Evolutionary conservation across 352 stramenopile genomes (phyloP).

Genomic region (Phytophthora melonis): DNA sequence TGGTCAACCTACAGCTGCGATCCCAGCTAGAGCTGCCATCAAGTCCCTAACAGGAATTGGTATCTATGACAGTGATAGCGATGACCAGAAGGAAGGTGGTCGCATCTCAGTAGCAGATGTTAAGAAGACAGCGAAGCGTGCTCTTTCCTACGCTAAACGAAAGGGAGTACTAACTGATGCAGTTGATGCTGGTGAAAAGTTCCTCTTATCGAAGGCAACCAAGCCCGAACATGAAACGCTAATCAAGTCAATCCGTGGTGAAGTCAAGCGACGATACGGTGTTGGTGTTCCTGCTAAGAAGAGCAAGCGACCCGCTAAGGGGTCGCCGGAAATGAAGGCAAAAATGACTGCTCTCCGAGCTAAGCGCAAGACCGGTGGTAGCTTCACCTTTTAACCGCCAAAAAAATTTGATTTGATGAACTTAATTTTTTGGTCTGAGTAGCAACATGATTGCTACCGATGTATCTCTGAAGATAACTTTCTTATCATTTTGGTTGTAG

Average conservation of each 20-base stretch:
- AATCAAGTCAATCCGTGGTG: constrained; percentile 3
- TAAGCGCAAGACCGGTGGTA: too few relatives aligned
- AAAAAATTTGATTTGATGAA: neutral
- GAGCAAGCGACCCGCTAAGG: neutral
- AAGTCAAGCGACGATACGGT: constrained; percentile 18
- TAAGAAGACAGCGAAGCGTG: constrained; percentile 10
- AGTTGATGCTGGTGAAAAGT: too few relatives aligned
- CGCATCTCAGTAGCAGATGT: constrained; percentile 15
- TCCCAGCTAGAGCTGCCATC: constrained; percentile 19
- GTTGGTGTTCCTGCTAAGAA: constrained; percentile 8
- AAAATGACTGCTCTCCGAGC: too few relatives aligned
- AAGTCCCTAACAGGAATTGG: constrained; percentile 18
- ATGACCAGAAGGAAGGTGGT: constrained; percentile 6
- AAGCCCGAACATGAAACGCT: constrained; percentile 10
- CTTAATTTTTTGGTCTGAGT: too few relatives aligned
- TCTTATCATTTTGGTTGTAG: too few relatives aligned
- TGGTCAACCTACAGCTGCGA: constrained; percentile 7
- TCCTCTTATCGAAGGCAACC: too few relatives aligned
- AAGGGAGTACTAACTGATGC: constrained; percentile 14
- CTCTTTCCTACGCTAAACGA: constrained; percentile 19
- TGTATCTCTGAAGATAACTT: too few relatives aligned
- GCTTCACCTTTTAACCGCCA: too few relatives aligned
- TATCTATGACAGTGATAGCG: constrained; percentile 20
- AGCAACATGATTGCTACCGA: too few relatives aligned
- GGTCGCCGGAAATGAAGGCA: too few relatives aligned